These are phyloP conservation scores for Cyclostephanos tholiformis DNA, from an alignment of 108 stramenopile genomes.

Conservation along the genomic window DNA sequence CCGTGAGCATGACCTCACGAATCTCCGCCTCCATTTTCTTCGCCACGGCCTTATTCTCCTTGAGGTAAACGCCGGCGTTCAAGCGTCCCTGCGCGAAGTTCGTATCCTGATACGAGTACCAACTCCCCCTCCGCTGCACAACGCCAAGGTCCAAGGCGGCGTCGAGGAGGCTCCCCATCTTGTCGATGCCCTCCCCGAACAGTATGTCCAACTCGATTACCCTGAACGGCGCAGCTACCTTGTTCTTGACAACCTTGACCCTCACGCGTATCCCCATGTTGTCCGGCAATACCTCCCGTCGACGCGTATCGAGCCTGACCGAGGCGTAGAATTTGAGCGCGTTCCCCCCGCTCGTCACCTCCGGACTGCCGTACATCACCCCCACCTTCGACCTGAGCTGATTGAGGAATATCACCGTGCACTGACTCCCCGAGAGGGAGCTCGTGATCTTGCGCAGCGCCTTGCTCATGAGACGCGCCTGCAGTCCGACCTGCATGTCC, in stretches of 20 bases:
- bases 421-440: constrained; percentile 78
- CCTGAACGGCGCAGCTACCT: constrained; percentile 93
- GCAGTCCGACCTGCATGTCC: constrained; percentile 89
- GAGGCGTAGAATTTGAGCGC: constrained; percentile 95
- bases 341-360: constrained; percentile 96
- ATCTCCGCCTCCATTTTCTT: constrained; percentile 65
- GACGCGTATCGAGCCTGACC: constrained; percentile 87
- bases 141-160: constrained; percentile 82
- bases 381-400: constrained; percentile 92
- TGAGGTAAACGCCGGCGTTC: constrained; percentile 68
- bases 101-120: constrained; percentile 77
- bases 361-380: constrained; percentile 92
- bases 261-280: constrained; percentile 88
- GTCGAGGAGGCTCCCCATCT: constrained; percentile 84
- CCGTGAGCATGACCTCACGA: constrained; percentile 55
- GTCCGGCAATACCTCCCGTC: constrained; percentile 90
- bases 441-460: constrained; percentile 95
- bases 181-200: constrained; percentile 88
- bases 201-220: constrained; percentile 84
- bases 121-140: constrained; percentile 83
- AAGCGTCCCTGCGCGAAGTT: constrained; percentile 86
- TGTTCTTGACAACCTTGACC: constrained; percentile 96
- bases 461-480: constrained; percentile 97
- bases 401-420: constrained; percentile 94
- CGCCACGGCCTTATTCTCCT: constrained; percentile 56